Evolutionary conservation across 2,329 filamentous ascomycete species (phyloP).

Genomic region (Thelonectria rubi): DNA sequence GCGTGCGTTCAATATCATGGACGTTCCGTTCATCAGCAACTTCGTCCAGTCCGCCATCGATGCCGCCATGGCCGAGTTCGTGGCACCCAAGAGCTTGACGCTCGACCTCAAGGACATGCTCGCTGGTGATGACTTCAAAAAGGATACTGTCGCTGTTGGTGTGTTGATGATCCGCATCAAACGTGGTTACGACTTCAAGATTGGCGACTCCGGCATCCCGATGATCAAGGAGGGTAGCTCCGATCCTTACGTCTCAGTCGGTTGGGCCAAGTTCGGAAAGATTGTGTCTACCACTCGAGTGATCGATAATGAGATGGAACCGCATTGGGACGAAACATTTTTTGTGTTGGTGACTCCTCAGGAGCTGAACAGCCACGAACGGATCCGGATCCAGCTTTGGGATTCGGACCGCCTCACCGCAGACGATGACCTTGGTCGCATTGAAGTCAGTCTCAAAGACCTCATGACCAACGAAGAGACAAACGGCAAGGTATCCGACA

Average conservation of each 20-base stretch:
- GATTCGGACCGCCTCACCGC: constrained; percentile 77
- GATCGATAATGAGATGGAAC: constrained; percentile 71
- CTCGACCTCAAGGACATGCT: constrained; percentile 81
- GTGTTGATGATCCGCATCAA: constrained; percentile 73
- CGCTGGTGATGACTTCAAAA: constrained; percentile 81
- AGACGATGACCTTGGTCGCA: constrained; percentile 78
- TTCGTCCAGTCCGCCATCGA: constrained; percentile 80
- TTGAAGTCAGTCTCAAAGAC: constrained; percentile 73
- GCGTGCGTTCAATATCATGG: constrained; percentile 76
- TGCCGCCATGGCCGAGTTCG: constrained; percentile 77
- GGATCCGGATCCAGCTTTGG: constrained; percentile 76
- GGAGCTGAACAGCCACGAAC: constrained; percentile 77
- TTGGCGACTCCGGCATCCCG: constrained; percentile 71
- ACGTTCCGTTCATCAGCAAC: constrained; percentile 76
- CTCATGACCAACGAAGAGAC: constrained; percentile 69
- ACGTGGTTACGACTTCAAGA: constrained; percentile 74
- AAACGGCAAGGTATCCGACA: constrained; percentile 68
- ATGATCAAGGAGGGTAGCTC: constrained; percentile 68
- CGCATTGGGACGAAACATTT: constrained; percentile 75
- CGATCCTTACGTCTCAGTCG: constrained; percentile 76
- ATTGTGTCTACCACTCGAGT: constrained; percentile 69
- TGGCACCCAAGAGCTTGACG: constrained; percentile 78
- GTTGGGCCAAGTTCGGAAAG: constrained; percentile 81
- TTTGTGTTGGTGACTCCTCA: constrained; percentile 75
- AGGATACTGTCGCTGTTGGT: constrained; percentile 72